Evolutionary conservation across 345 rosid species (phyloP).

Genomic region (Cardamine chenopodiifolia): DNA sequence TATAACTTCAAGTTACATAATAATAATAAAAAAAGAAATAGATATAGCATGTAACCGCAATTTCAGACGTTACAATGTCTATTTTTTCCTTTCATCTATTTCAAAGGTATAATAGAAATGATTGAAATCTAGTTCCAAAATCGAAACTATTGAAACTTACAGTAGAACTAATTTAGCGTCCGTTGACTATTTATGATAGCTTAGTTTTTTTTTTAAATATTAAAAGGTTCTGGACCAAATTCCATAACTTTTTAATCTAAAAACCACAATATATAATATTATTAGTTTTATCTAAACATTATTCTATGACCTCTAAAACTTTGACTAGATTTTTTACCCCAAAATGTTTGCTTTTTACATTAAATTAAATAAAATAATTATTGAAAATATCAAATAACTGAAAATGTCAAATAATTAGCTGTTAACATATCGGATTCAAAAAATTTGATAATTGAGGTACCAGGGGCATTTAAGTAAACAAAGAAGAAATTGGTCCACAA

Average conservation of each 20-base stretch:
- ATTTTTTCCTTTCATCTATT: neutral
- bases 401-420: neutral
- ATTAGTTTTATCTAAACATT: too few relatives aligned
- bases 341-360: neutral
- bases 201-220: too few relatives aligned
- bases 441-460: neutral
- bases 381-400: neutral
- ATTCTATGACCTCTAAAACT: too few relatives aligned
- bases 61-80: neutral
- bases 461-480: neutral
- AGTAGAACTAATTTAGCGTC: neutral
- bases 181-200: neutral
- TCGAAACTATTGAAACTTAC: neutral
- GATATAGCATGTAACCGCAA: neutral
- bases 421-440: neutral
- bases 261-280: too few relatives aligned
- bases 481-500: conserved; percentile 9
- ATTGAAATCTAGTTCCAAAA: neutral
- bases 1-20: neutral
- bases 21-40: neutral
- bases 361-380: neutral
- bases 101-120: neutral
- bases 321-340: too few relatives aligned
- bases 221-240: too few relatives aligned
- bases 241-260: too few relatives aligned